Evolutionary conservation across 169 alveolate genomes (phyloP), one percentile per base, ranked within the genome.

Genomic region (Babesia bigemina): DNA sequence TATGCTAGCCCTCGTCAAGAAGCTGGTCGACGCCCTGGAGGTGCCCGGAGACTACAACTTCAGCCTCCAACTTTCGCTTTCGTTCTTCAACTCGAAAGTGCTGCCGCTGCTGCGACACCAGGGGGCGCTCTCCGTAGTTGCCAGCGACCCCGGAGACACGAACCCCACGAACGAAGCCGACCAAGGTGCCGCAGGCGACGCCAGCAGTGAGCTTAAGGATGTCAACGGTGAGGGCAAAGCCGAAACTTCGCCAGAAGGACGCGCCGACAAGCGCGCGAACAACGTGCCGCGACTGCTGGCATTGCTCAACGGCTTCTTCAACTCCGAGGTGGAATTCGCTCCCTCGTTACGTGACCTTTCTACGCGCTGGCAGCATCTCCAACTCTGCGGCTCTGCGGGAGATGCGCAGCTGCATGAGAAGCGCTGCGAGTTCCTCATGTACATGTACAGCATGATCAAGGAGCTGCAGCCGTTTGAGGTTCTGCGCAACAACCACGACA

Each of bases 401-500:
- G 78, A 33, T 26, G 24, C 39, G 16, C 13, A 14, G 21, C n/a
- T 29, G 70, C 56, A 24, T 9, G 69, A 26, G 63, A 53, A 63
- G 45, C 71, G 72, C 61, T 60, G 70, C 61, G 74, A 74, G 44
- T 85, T 81, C 63, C 24, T 88, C 19, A 29, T 75, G 42, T 72
- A 82, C 63, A 66, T 85, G 67, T 86, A 91, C 52, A 73, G 50
- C 29, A 75, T 81, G 75, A 55, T 93, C 36, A 90, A 91, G 76
- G 96, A 94, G 79, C 92, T 95, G 75, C 90, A 91, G 39, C 94
- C 97, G 52, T 96, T 94, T 75, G 99, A 96, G 75, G 91, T 96
- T 66, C 84, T 96, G 77, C 91, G 97, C 70, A 95, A 93, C 77
- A 87, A 93, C 50, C 73, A 84, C 19, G 98, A 96, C 73, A 86